These are phyloP conservation scores for Pouteria campechiana DNA, from an alignment of 179 eudicot genomes.

Conservation along the genomic window DNA sequence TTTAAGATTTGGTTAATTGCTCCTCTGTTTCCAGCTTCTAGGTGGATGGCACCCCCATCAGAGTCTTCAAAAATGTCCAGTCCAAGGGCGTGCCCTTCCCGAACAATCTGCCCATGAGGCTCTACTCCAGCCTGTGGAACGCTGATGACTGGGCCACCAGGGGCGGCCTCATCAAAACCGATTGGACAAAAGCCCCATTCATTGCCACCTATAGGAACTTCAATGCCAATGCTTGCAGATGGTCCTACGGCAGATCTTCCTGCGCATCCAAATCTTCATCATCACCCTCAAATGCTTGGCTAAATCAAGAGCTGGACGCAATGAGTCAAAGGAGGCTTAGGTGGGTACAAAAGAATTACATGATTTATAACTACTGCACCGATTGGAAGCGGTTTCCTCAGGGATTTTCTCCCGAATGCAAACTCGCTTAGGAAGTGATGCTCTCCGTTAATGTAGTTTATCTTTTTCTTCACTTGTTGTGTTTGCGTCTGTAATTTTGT, in stretches of 20 bases:
- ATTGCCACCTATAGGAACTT: constrained; percentile 21
- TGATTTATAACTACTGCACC: constrained; percentile 30
- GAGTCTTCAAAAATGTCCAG: constrained; percentile 24
- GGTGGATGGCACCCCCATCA: constrained; percentile 26
- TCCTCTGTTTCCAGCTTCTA: constrained; percentile 14
- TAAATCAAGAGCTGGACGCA: constrained; percentile 27
- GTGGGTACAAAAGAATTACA: constrained; percentile 48
- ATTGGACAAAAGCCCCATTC: constrained; percentile 30
- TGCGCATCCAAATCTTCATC: constrained; percentile 2
- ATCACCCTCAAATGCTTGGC: no score
- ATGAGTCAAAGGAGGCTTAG: constrained; percentile 28
- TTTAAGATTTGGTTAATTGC: neutral
- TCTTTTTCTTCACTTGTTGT: no score
- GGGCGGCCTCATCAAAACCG: constrained; percentile 26
- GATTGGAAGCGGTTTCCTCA: constrained; percentile 26
- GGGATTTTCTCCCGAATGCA: constrained; percentile 23
- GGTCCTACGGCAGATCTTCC: constrained; percentile 4
- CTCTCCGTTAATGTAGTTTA: no score
- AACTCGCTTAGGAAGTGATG: no score
- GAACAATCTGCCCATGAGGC: constrained; percentile 19
- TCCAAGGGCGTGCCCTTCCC: constrained; percentile 23
- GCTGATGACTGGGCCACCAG: constrained; percentile 37
- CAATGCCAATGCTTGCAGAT: constrained; percentile 11
- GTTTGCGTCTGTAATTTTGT: no score
- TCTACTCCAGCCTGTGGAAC: constrained; percentile 27